Base-by-base conservation (phyloP, 805 yeast genomes). In the Candida coquimbonensis region DNA sequence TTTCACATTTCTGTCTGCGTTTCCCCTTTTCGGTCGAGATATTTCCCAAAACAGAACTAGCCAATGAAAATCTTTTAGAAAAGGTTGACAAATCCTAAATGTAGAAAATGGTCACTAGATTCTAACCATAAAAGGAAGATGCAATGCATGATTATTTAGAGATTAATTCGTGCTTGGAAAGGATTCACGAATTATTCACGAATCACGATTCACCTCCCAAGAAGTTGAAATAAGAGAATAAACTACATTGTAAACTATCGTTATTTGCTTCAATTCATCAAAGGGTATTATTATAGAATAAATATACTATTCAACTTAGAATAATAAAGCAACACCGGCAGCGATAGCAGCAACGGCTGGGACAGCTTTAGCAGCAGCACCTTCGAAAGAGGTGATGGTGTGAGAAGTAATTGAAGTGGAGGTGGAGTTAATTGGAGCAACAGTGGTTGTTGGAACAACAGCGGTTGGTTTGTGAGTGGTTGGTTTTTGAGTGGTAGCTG, bases 301-400 rank as follows among this genome's bases (percentile, higher is more conserved):
- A 38, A 39, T 26, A 42, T 38, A 44, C 17, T 38, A 51, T 44
- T 39, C 39, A 41, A 50, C 59, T 68, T 70, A 70, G 66, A 70
- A 68, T 63, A 70, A 65, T 60, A 70, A 63, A 66, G 73, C 75
- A 56, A 72, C 73, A 69, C 75, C 75, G 50, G 75, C 75, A 47
- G 72, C 61, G 53, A 69, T 60, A 58, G 73, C 74, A 60, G 73
- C 73, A 53, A 66, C 72, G 58, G 73, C 73, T 66, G 74, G 73
- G 49, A 66, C 62, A 49, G 69, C 70, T 59, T 60, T 65, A 45
- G 57, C 72, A 53, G 74, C 76, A 53, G 68, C 75, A 67, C 69
- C 74, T 50, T 63, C 60, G 67, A 53, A 67, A 45, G 69, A 51
- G 46, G 66, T 47, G 40, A 69, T 45, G 21, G 44, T 44, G 13